Conservation (phyloP, 2,329 filamentous ascomycete genomes). For the Rhinocladiella similis region DNA sequence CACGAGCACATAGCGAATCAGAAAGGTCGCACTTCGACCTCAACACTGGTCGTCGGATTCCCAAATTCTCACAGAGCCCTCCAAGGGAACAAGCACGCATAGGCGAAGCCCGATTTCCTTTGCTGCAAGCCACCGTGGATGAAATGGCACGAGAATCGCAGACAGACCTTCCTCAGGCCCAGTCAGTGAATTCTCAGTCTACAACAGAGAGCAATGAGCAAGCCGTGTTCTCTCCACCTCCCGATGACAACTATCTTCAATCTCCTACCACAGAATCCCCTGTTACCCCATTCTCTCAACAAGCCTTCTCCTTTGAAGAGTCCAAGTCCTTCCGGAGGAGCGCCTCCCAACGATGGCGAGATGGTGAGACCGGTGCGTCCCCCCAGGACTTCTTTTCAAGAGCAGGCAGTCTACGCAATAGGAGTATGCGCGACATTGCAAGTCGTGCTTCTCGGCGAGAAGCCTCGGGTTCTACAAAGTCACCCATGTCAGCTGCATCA, state of each 20-base stretch:
- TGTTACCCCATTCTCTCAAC: conserved; percentile 6
- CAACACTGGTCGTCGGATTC: conserved; percentile 26
- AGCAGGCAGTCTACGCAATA: conserved; percentile 27
- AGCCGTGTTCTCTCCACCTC: conserved; percentile 18
- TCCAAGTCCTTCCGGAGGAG: conserved; percentile 24
- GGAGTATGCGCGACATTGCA: conserved; percentile 19
- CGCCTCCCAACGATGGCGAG: conserved; percentile 29
- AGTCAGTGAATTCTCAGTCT: conserved; percentile 26
- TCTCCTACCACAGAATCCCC: conserved; percentile 23
- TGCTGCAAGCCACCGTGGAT: conserved; percentile 31
- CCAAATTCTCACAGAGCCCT: conserved; percentile 24
- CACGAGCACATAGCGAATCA: conserved; percentile 29
- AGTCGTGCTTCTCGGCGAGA: conserved; percentile 25
- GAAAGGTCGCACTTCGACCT: conserved; percentile 28
- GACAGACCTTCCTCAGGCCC: conserved; percentile 14
- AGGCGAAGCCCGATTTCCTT: conserved; percentile 29
- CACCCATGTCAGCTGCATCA: conserved; percentile 58
- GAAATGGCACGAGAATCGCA: conserved; percentile 27
- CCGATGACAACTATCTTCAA: conserved; percentile 13
- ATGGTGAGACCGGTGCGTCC: conserved; percentile 37
- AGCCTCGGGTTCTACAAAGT: conserved; percentile 43
- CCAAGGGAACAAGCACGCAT: conserved; percentile 26
- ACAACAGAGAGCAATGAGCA: conserved; percentile 25
- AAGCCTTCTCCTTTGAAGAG: conserved; percentile 28
- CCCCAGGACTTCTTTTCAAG: conserved; percentile 34